A percentile compares a stretch with the other conserved stretches of the same genome.
These are phyloP conservation scores for Rhodotorula taiwanensis DNA, from an alignment of 768 basidiomycete genomes.

Conservation along the genomic window DNA sequence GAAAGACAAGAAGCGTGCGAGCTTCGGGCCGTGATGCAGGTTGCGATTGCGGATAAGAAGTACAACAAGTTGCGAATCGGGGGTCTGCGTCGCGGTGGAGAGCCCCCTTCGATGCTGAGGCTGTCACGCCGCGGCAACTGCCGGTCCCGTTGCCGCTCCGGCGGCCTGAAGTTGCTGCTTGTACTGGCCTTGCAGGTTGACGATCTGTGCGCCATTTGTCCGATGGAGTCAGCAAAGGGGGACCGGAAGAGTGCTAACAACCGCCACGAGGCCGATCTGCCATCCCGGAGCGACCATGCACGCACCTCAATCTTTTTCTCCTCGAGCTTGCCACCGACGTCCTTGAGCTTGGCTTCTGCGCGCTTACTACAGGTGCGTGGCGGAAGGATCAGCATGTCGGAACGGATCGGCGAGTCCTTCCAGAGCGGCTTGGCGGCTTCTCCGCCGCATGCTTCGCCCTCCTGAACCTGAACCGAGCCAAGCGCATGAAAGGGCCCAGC, in stretches of 20 bases:
- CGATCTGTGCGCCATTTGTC: slow-evolving; percentile 6
- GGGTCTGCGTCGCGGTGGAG: not conserved
- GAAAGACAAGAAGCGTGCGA: too few relatives aligned
- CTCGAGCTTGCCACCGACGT: slow-evolving; percentile 66
- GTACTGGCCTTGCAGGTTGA: slow-evolving; percentile 28
- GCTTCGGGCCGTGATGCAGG: not conserved
- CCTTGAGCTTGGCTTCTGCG: slow-evolving; percentile 73
- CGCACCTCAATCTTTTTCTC: slow-evolving; percentile 74
- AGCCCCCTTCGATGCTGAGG: not conserved
- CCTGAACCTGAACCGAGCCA: not conserved
- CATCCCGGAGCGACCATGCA: too few relatives aligned
- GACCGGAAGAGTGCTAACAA: not conserved
- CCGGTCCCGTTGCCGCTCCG: not conserved
- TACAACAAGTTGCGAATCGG: not conserved
- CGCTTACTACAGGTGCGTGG: slow-evolving; percentile 61
- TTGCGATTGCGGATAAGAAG: not conserved
- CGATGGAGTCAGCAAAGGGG: not conserved
- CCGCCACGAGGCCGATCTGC: too few relatives aligned
- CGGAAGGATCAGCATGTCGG: slow-evolving; percentile 20
- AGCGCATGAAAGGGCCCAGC: not conserved
- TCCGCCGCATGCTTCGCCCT: not conserved
- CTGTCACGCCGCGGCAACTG: too few relatives aligned
- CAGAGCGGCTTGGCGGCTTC: not conserved
- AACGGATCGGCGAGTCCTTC: not conserved
- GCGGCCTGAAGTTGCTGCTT: slow-evolving; percentile 19